Conservation (phyloP, 768 basidiomycete species). For the Leccinum arenicola region DNA sequence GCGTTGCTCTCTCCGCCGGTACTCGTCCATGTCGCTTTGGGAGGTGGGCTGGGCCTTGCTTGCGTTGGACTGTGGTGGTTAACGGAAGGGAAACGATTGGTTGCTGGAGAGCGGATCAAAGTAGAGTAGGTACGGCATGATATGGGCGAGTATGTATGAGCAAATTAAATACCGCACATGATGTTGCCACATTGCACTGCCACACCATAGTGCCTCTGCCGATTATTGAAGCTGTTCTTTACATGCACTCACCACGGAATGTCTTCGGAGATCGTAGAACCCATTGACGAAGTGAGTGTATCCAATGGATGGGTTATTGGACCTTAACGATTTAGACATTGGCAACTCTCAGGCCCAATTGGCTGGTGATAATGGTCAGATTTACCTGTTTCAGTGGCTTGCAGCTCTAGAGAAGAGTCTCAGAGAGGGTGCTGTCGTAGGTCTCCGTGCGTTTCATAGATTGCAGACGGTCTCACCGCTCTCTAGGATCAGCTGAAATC, state of each 20-base stretch:
- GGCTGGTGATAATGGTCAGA: conserved; percentile 71
- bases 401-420: conserved; percentile 60
- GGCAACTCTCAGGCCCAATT: conserved; percentile 53
- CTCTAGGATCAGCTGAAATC: conserved; percentile 64
- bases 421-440: conserved; percentile 47
- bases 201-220: neutral
- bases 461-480: conserved; percentile 2
- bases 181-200: conserved; percentile 12
- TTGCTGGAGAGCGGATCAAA: conserved; percentile 21
- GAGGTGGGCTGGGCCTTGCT: conserved; percentile 22
- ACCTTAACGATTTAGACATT: conserved; percentile 11
- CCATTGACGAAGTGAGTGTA: conserved; percentile 32
- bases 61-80: conserved; percentile 32
- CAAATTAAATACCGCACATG: too few relatives aligned
- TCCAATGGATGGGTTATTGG: neutral
- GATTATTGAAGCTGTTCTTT: neutral
- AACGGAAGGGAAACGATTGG: conserved; percentile 24
- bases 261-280: conserved; percentile 28
- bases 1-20: conserved; percentile 23
- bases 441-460: conserved; percentile 23
- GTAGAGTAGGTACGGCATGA: conserved; percentile 14
- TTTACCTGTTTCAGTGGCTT: conserved; percentile 85
- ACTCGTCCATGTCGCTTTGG: conserved; percentile 27
- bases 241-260: conserved; percentile 17
- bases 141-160: neutral